Evolutionary conservation across 1,284 basidiomycete genomes (phyloP), one percentile per base, ranked within the genome.

Genomic region (Phaffia rhodozyma): DNA sequence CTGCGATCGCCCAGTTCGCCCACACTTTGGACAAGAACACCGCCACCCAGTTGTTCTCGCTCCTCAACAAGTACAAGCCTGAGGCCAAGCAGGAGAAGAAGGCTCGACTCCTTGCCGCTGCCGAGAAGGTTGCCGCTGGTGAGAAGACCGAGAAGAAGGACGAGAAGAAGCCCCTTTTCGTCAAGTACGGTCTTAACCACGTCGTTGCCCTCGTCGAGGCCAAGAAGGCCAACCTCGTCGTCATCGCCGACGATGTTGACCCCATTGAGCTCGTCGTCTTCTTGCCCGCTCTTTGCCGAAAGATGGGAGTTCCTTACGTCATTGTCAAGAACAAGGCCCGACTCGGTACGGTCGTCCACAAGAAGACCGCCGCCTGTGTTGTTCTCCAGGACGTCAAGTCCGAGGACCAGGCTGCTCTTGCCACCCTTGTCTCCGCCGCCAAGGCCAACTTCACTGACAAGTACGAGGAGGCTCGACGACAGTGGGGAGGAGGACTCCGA

Each of bases 21-120:
- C 89, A 97, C 82, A 94, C 92, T 56, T 83, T 98, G 72, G 94
- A 98, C 85, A 97, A 97, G 85, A 98, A 97, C 84, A 97, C 93
- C 63, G 94, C 94, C 56, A 94, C 91, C 64, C 91, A 97, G 78
- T 80, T 97, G 68, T 97, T 97, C 87, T 93, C 94, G 80, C 85
- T 98, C 69, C 78, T 97, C 65, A 94, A 97, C 86, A 97, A 97
- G 84, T 87, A 81, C 76, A 76, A 76, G 74, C 76, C 75, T 65
- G 75, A 77, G 70, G 75, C 86, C 67, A 94, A 91, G 83, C 86
- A 87, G 78, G 93, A 97, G 85, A 97, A 98, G 86, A 94, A 94
- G 83, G 85, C 85, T 67, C 92, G 93, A 80, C 85, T 98, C 60
- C 81, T 84, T 71, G 86, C 90, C 79, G 86, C 86, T 75, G 82